Conservation (phyloP, 495 filamentous ascomycete genomes). For the Lentithecium fluviatile region DNA sequence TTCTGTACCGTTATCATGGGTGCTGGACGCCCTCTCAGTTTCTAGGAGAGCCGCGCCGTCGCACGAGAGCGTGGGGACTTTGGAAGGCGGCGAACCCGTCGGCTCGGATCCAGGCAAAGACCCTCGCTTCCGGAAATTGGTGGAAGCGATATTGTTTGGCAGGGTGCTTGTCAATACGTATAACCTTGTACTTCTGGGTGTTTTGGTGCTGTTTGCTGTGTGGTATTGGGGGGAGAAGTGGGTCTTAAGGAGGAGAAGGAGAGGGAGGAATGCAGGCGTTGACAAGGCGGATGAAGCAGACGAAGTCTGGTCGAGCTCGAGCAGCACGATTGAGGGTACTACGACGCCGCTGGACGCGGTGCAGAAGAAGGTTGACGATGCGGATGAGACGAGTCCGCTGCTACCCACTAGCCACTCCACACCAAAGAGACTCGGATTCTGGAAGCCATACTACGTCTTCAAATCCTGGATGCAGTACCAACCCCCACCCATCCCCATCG, state of each 20-base stretch:
- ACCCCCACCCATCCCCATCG: constrained; percentile 52
- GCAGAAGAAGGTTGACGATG: constrained; percentile 5
- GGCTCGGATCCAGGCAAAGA: constrained; percentile 26
- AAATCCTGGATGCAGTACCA: constrained; percentile 51
- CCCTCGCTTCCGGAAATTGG: constrained; percentile 24
- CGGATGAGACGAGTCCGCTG: constrained; percentile 32
- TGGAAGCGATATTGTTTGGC: constrained; percentile 34
- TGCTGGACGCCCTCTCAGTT: not conserved
- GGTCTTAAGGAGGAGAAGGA: constrained; percentile 10
- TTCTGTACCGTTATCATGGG: not conserved
- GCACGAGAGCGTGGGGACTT: not conserved
- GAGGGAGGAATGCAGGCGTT: not conserved
- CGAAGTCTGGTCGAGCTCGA: constrained; percentile 35
- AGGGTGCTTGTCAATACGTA: constrained; percentile 35
- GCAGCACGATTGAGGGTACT: constrained; percentile 37
- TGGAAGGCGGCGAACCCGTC: not conserved
- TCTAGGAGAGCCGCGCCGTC: not conserved
- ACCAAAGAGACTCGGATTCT: not conserved
- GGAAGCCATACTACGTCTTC: constrained; percentile 18
- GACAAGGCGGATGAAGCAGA: constrained; percentile 2
- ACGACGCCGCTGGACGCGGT: constrained; percentile 24
- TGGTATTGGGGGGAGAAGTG: constrained; percentile 33
- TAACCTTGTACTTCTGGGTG: constrained; percentile 31
- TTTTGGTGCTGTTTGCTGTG: constrained; percentile 31
- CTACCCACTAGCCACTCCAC: constrained; percentile 1